phyloP scores from a whole-genome alignment of 2,329 filamentous ascomycete species.

The Bretziella fagacearum region DNA sequence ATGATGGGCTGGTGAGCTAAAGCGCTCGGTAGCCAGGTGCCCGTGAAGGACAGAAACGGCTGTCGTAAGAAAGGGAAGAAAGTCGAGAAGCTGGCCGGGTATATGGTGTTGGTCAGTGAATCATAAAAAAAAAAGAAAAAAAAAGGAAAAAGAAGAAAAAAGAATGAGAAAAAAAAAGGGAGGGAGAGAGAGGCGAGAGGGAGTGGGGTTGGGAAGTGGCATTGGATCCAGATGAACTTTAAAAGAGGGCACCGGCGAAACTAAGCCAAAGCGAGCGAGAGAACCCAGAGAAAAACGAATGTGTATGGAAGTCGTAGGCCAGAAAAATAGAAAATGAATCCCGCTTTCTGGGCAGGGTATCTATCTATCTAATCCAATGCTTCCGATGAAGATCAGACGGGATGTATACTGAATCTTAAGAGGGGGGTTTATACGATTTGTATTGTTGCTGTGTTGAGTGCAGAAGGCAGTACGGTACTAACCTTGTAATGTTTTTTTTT shows the following conservation, averaged over 20 bases:
- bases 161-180: conserved; percentile 2
- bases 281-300: too few species aligned
- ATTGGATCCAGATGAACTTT: not conserved
- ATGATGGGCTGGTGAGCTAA: conserved; percentile 15
- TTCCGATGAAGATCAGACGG: too few species aligned
- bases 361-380: too few species aligned
- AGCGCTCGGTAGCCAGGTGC: conserved; percentile 15
- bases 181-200: conserved; percentile 1
- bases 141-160: conserved; percentile 2
- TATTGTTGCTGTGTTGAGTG: too few species aligned
- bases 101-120: conserved; percentile 11
- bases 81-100: conserved; percentile 11
- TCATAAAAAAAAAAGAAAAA: conserved; percentile 8
- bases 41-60: conserved; percentile 14
- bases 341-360: too few species aligned
- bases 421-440: too few species aligned
- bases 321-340: too few species aligned
- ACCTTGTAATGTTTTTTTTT: too few species aligned
- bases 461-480: too few species aligned
- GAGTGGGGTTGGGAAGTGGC: not conserved
- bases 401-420: too few species aligned
- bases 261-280: not conserved
- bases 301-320: too few species aligned
- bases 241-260: not conserved
- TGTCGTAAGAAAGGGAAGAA: conserved; percentile 5